Percentiles rank a stretch among this genome's conserved stretches.
phyloP scores from a whole-genome alignment of 2,329 filamentous ascomycete genomes.

The Didymella pomorum region DNA sequence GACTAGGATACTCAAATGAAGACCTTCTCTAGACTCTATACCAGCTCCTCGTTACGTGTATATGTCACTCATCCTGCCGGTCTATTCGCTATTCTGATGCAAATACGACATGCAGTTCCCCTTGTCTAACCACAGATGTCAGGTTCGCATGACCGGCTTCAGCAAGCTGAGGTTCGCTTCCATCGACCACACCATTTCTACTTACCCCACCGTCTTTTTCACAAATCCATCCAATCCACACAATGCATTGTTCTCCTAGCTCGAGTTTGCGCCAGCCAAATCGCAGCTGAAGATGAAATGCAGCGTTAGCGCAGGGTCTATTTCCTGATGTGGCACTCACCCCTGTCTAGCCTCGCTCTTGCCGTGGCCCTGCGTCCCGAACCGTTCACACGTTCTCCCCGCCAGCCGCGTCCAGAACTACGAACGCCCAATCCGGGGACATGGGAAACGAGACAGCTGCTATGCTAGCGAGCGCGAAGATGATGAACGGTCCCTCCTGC shows the following conservation, averaged over 20 bases:
- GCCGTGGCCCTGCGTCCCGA: conserved; percentile 5
- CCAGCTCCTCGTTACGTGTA: neutral
- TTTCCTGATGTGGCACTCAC: neutral
- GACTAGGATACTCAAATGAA: neutral
- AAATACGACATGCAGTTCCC: neutral
- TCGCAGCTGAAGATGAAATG: conserved; percentile 9
- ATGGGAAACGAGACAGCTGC: neutral
- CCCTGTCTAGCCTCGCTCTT: conserved; percentile 6
- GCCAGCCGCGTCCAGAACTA: conserved; percentile 7
- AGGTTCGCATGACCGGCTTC: neutral
- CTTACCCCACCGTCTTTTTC: neutral
- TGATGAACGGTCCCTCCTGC: neutral
- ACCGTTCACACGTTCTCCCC: conserved; percentile 7
- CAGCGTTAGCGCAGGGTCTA: conserved; percentile 6
- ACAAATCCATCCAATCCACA: conserved; percentile 11
- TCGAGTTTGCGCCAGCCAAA: conserved; percentile 14
- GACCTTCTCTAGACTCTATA: neutral
- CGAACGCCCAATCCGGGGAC: conserved; percentile 6
- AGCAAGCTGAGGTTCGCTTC: conserved; percentile 5
- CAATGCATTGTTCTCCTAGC: conserved; percentile 1
- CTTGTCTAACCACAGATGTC: neutral
- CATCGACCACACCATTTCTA: neutral
- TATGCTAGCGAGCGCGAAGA: neutral
- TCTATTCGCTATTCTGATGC: neutral
- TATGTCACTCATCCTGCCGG: neutral